phyloP scores from a whole-genome alignment of 768 basidiomycete genomes.

The Kwoniella europaea region DNA sequence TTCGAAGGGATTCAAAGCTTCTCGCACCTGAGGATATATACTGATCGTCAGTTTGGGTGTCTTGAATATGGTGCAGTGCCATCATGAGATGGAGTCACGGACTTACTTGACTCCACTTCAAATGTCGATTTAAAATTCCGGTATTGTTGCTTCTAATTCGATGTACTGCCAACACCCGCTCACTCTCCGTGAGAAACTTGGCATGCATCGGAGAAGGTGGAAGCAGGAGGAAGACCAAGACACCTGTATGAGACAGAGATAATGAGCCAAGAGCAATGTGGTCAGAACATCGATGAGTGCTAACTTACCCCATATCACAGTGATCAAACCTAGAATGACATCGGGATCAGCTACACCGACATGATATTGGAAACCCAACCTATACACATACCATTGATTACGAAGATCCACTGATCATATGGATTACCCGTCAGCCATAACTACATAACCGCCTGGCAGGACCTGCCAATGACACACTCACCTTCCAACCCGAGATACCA shows the following conservation, averaged over 20 bases:
- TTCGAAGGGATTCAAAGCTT: slow-evolving; percentile 10
- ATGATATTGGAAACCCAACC: background rate
- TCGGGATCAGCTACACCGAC: background rate
- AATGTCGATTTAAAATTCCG: slow-evolving; percentile 1
- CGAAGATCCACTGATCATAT: slow-evolving; percentile 10
- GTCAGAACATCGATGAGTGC: background rate
- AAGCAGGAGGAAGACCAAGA: slow-evolving; percentile 7
- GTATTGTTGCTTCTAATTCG: slow-evolving; percentile 12
- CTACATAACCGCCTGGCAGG: background rate
- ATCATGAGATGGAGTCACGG: background rate
- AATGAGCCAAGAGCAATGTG: background rate
- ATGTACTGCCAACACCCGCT: slow-evolving; percentile 1
- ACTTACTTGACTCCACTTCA: slow-evolving; percentile 10
- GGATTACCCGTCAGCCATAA: background rate
- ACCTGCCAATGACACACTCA: background rate
- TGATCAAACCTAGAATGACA: slow-evolving; percentile 4
- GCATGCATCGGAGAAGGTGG: slow-evolving; percentile 9
- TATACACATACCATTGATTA: slow-evolving; percentile 2
- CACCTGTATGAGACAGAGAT: background rate
- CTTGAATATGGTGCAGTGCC: background rate
- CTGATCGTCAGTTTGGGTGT: too few relatives aligned
- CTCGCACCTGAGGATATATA: background rate
- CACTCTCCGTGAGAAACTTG: slow-evolving; percentile 9
- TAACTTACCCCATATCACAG: slow-evolving; percentile 3
- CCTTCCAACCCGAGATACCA: slow-evolving; percentile 11